Percentiles rank a stretch among this genome's conserved stretches.
Conservation (phyloP, 371 early-diverging fungal genomes). For the Mortierella sp. region DNA sequence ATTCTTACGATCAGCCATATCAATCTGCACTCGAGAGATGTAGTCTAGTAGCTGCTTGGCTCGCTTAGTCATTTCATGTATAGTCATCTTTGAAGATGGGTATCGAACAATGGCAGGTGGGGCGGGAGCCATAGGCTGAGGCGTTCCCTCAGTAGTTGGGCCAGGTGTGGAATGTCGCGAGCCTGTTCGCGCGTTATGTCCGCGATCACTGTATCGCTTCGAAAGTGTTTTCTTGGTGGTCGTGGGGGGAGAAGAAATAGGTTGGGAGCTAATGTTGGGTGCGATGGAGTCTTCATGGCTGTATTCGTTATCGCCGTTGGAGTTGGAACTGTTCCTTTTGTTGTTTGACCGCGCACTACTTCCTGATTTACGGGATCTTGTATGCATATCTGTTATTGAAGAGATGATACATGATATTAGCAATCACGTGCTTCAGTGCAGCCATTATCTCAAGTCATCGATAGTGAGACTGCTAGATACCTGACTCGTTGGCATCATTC, state of each 20-base stretch:
- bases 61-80: conserved; percentile 74
- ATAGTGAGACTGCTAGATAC: neutral
- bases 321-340: conserved; percentile 1
- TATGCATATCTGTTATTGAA: neutral
- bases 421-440: neutral
- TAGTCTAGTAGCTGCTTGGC: conserved; percentile 71
- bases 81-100: conserved; percentile 66
- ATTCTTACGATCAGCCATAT: conserved; percentile 57
- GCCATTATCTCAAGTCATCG: too few species aligned
- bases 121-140: conserved; percentile 58
- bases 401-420: neutral
- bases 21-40: conserved; percentile 67
- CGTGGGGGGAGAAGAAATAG: conserved; percentile 10
- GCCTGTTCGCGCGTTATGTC: conserved; percentile 15
- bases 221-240: conserved; percentile 16
- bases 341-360: neutral
- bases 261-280: neutral
- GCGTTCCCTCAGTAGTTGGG: conserved; percentile 51
- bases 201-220: conserved; percentile 18
- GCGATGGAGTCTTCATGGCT: conserved; percentile 12
- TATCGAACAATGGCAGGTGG: conserved; percentile 68
- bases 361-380: conserved; percentile 21
- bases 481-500: conserved; percentile 8
- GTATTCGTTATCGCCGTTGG: neutral
- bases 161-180: conserved; percentile 44